Evolutionary conservation across 1,284 basidiomycete genomes (phyloP), one percentile per base, ranked within the genome.

Genomic region (Ustilago lituana): DNA sequence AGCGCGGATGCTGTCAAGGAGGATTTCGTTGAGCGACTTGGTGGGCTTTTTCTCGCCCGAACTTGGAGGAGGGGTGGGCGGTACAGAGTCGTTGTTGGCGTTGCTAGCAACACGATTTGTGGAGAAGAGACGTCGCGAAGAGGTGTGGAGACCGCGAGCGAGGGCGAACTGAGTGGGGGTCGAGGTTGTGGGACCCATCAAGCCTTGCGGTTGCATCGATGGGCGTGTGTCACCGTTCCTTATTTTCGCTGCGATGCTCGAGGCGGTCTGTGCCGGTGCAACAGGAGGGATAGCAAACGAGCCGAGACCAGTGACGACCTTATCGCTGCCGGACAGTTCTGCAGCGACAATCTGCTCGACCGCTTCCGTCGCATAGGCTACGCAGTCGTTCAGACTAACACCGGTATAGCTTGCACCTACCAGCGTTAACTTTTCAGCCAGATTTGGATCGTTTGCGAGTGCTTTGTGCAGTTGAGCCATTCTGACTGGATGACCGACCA

Each of bases 331-430:
- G 19, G 61, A 7, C n/a, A 66, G 35, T 45, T 71, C 68, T 2
- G 68, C 68, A 12, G 50, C 40, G 6, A 63, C 62, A n/a, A 73
- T 54, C 26, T 49, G 40, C 19, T 70, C 56, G 5, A 65, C 67
- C 9, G 70, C 61, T 27, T 66, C 57, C 11, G 55, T 65, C 17
- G 73, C 65, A 23, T 73, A 62, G 2, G 77, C 75, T 1, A 95
- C 87, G 80, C 93, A 94, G 78, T 97, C 94, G 15, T 91, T 92
- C 5, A 97, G 87, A 57, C 93, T 94, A 1, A 95, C 92, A 1
- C 93, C 94, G 0, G 87, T 88, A 27, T 94, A 91, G 10, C 92
- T 92, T 5, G 92, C 91, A 1, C 95, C 95, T 1, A 91, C 85
- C 1, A 97, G 85, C 37, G 89, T 88, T 63, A 96, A 78, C 61